Evolutionary conservation across 176 grass and related monocot genomes (phyloP).

Genomic region (Musa itinerans): DNA sequence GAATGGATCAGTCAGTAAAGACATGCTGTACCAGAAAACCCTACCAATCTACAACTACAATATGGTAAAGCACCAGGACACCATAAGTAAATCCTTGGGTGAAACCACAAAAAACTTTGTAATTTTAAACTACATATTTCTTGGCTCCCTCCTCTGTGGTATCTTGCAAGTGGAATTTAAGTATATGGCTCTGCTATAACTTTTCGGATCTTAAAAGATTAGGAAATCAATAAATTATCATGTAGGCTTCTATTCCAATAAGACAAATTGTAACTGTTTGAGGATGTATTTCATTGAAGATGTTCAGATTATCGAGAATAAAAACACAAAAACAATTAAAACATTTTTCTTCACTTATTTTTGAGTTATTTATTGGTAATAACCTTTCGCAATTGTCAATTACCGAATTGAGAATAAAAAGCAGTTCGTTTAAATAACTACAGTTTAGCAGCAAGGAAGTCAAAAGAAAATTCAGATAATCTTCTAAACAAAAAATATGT

Average conservation of each 20-base stretch:
- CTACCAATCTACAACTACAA: too few relatives aligned
- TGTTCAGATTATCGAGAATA: background rate
- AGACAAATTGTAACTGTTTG: background rate
- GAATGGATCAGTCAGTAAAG: background rate
- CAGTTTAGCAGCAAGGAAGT: background rate
- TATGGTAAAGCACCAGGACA: background rate
- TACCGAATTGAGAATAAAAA: too few relatives aligned
- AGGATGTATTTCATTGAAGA: background rate
- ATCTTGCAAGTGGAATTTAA: background rate
- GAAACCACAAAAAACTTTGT: background rate
- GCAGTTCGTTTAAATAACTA: too few relatives aligned
- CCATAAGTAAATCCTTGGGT: background rate
- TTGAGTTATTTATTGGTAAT: too few relatives aligned
- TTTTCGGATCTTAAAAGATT: background rate
- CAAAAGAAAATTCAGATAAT: background rate
- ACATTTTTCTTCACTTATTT: too few relatives aligned
- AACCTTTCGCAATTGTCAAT: too few relatives aligned
- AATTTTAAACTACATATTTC: background rate
- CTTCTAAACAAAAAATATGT: background rate
- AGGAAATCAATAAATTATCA: background rate
- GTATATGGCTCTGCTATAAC: background rate
- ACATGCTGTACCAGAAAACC: background rate
- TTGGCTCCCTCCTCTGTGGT: background rate
- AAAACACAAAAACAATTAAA: background rate
- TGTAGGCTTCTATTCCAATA: background rate